Conservation (phyloP, 2,329 filamentous ascomycete species). For the Byssochlamys sp. region DNA sequence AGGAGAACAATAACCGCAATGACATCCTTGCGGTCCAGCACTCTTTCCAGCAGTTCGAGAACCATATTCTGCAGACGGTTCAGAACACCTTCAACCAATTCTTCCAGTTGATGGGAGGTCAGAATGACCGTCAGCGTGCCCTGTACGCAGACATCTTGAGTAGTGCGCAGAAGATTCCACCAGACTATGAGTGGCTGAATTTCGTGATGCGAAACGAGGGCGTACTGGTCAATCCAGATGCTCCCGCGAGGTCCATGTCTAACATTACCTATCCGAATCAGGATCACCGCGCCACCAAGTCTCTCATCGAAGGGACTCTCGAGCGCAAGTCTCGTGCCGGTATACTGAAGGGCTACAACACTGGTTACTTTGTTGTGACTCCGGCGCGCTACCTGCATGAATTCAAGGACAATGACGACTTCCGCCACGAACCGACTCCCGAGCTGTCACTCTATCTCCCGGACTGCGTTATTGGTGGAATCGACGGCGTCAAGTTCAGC, state of each 20-base stretch:
- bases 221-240: slow-evolving; percentile 67
- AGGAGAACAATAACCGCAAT: slow-evolving; percentile 92
- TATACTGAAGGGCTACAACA: slow-evolving; percentile 66
- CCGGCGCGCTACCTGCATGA: slow-evolving; percentile 84
- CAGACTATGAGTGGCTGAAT: slow-evolving; percentile 83
- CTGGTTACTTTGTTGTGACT: slow-evolving; percentile 82
- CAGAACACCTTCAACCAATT: slow-evolving; percentile 77
- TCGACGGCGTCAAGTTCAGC: slow-evolving; percentile 74
- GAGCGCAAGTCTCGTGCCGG: slow-evolving; percentile 78
- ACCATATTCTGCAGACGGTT: slow-evolving; percentile 70
- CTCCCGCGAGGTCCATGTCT: slow-evolving; percentile 62
- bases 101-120: slow-evolving; percentile 66
- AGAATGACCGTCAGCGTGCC: slow-evolving; percentile 69
- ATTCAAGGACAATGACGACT: slow-evolving; percentile 83
- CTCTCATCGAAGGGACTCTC: slow-evolving; percentile 76
- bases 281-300: slow-evolving; percentile 65
- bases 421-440: slow-evolving; percentile 50
- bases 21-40: slow-evolving; percentile 86
- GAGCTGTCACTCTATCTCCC: slow-evolving; percentile 87
- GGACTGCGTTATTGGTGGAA: slow-evolving; percentile 67
- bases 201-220: slow-evolving; percentile 65
- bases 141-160: slow-evolving; percentile 77
- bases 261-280: slow-evolving; percentile 80
- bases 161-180: slow-evolving; percentile 64
- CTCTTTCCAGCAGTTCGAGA: slow-evolving; percentile 79